Conservation (phyloP, 78 protist species). For the Planoprotostelium fungivorum region DNA sequence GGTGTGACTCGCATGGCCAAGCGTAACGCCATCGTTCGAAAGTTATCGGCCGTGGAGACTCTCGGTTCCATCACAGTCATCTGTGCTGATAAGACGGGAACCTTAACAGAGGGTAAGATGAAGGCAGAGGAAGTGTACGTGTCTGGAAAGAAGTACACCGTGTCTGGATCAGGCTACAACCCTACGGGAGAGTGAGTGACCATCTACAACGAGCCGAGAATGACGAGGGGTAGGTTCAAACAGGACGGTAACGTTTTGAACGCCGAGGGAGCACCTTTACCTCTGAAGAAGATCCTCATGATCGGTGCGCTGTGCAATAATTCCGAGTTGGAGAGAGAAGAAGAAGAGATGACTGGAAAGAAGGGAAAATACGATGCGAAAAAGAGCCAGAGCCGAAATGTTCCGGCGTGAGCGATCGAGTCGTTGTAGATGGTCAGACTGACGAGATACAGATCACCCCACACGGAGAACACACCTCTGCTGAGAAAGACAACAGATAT, state of each 20-base stretch:
- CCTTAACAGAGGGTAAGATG: conserved; percentile 93
- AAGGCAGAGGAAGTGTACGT: not conserved
- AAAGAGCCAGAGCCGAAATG: not conserved
- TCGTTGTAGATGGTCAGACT: not conserved
- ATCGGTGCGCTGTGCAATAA: conserved; percentile 4
- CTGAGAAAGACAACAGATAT: not conserved
- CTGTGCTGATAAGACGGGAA: conserved; percentile 97
- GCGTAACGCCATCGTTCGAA: conserved; percentile 80
- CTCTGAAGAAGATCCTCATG: not conserved
- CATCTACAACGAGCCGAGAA: not conserved
- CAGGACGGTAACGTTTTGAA: not conserved
- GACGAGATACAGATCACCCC: too few species aligned
- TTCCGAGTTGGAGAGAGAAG: not conserved
- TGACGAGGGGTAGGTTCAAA: not conserved
- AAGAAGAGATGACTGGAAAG: too few species aligned
- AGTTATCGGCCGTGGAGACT: conserved; percentile 90
- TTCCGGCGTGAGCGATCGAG: not conserved
- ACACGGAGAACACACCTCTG: not conserved
- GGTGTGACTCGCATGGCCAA: conserved; percentile 83
- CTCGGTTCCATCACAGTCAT: conserved; percentile 91
- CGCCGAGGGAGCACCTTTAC: not conserved
- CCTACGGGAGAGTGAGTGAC: not conserved
- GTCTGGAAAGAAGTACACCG: not conserved
- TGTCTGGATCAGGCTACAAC: not conserved
- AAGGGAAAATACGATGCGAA: too few species aligned